Evolutionary conservation across 2,329 filamentous ascomycete genomes (phyloP).

Genomic region (Ophiosphaerella herpotricha): DNA sequence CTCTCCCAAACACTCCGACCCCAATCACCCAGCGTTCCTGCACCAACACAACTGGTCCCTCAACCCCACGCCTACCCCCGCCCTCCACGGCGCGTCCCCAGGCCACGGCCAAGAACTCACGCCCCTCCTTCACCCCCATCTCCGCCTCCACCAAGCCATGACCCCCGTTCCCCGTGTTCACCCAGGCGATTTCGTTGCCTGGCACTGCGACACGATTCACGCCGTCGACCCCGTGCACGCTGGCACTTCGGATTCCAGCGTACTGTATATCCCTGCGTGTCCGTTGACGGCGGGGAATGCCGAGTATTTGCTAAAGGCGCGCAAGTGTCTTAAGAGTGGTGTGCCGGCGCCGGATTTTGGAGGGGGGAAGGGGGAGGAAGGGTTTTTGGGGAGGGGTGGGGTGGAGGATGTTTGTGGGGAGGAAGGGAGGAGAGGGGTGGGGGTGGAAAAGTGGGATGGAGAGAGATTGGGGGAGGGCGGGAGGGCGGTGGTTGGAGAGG

Average conservation of each 20-base stretch:
- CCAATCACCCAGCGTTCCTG: slow-evolving; percentile 47
- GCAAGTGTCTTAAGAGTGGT: slow-evolving; percentile 71
- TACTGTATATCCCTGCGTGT: slow-evolving; percentile 87
- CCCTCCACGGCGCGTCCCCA: slow-evolving; percentile 71
- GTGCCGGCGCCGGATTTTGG: slow-evolving; percentile 55
- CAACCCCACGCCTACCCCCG: slow-evolving; percentile 57
- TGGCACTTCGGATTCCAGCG: slow-evolving; percentile 75
- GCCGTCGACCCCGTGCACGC: slow-evolving; percentile 79
- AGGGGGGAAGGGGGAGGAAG: slow-evolving; percentile 66
- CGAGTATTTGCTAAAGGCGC: slow-evolving; percentile 70
- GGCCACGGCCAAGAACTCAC: slow-evolving; percentile 73
- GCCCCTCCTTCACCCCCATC: slow-evolving; percentile 68
- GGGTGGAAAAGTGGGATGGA: slow-evolving; percentile 57
- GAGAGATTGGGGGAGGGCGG: slow-evolving; percentile 56
- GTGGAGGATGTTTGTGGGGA: slow-evolving; percentile 44
- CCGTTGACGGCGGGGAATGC: slow-evolving; percentile 78
- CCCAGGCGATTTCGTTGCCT: slow-evolving; percentile 75
- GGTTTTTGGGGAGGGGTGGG: slow-evolving; percentile 50
- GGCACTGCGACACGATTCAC: slow-evolving; percentile 84
- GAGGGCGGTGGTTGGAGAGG: slow-evolving; percentile 55
- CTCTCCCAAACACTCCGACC: slow-evolving; percentile 51
- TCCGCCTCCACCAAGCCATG: slow-evolving; percentile 71
- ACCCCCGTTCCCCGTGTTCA: slow-evolving; percentile 69
- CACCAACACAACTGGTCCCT: slow-evolving; percentile 65
- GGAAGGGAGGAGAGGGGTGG: slow-evolving; percentile 60